Percentiles rank a stretch among this genome's conserved stretches.
phyloP scores from a whole-genome alignment of 1,284 basidiomycete genomes.

The Naganishia sp. region DNA sequence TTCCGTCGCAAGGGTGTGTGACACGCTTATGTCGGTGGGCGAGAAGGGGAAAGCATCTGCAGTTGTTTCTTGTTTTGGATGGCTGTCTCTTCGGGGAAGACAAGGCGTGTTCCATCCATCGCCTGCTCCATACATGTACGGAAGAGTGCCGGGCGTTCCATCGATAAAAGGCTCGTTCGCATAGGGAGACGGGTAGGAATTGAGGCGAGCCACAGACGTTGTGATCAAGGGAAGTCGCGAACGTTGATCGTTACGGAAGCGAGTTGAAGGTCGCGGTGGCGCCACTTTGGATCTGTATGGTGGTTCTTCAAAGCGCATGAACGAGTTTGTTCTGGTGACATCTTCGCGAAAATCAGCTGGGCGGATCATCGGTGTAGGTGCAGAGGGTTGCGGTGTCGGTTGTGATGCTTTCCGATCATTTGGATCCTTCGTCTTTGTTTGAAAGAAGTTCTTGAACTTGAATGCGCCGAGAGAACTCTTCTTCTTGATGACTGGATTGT shows the following conservation, averaged over 20 bases:
- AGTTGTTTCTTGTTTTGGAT: not conserved
- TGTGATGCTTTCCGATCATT: not conserved
- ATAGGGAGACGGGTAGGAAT: slow-evolving; percentile 1
- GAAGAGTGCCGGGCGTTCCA: slow-evolving; percentile 4
- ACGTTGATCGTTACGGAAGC: not conserved
- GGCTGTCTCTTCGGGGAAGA: not conserved
- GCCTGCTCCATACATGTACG: slow-evolving; percentile 27
- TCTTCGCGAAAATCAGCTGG: not conserved
- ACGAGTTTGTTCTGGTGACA: too few relatives aligned
- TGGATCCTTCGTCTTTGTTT: slow-evolving; percentile 8
- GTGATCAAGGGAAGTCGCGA: slow-evolving; percentile 8
- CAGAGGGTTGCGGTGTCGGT: not conserved
- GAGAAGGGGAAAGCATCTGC: slow-evolving; percentile 8
- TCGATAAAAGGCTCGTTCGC: not conserved
- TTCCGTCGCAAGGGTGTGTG: not conserved
- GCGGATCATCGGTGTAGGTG: not conserved
- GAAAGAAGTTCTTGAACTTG: slow-evolving; percentile 26
- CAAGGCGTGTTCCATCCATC: slow-evolving; percentile 30
- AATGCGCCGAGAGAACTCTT: slow-evolving; percentile 17
- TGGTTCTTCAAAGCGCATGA: too few relatives aligned
- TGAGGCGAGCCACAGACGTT: not conserved
- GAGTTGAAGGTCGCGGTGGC: too few relatives aligned
- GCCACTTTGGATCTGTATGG: not conserved
- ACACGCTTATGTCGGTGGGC: not conserved
- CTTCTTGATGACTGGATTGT: slow-evolving; percentile 17